Evolutionary conservation across 257 asterid genomes (phyloP).

Genomic region (Przewalskia tangutica): DNA sequence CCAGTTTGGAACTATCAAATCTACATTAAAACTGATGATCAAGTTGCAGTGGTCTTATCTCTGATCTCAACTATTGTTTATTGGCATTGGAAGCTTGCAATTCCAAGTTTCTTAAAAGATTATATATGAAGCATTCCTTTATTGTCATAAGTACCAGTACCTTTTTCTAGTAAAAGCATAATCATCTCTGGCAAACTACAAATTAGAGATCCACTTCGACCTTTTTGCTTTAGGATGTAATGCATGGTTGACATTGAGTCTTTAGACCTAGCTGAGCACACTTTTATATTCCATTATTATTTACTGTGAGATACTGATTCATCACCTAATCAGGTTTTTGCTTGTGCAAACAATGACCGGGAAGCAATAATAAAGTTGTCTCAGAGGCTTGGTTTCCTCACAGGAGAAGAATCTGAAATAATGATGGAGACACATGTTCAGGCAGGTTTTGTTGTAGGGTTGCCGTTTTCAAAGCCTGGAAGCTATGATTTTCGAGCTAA

Average conservation of each 20-base stretch:
- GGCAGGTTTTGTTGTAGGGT: constrained; percentile 90
- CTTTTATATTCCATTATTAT: background rate
- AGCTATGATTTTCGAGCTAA: constrained; percentile 81
- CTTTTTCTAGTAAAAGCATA: too few relatives aligned
- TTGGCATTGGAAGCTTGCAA: background rate
- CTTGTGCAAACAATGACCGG: constrained; percentile 71
- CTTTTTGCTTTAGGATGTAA: background rate
- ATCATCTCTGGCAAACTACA: background rate
- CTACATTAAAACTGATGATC: background rate
- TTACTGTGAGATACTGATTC: background rate
- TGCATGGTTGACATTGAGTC: background rate
- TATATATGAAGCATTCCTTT: background rate
- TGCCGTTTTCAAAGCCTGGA: constrained; percentile 72
- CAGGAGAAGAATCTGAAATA: constrained; percentile 78
- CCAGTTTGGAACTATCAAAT: background rate
- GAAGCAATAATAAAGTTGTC: constrained; percentile 85
- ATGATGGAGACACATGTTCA: constrained; percentile 89
- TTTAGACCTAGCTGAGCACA: background rate
- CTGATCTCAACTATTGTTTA: background rate
- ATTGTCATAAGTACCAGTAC: background rate
- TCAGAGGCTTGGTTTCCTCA: constrained; percentile 79
- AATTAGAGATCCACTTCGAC: background rate
- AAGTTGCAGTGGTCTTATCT: background rate
- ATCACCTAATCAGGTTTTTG: constrained; percentile 51
- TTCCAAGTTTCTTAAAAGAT: background rate